Conservation (phyloP, 2,329 filamentous ascomycete genomes). For the Aspergillus sp. region DNA sequence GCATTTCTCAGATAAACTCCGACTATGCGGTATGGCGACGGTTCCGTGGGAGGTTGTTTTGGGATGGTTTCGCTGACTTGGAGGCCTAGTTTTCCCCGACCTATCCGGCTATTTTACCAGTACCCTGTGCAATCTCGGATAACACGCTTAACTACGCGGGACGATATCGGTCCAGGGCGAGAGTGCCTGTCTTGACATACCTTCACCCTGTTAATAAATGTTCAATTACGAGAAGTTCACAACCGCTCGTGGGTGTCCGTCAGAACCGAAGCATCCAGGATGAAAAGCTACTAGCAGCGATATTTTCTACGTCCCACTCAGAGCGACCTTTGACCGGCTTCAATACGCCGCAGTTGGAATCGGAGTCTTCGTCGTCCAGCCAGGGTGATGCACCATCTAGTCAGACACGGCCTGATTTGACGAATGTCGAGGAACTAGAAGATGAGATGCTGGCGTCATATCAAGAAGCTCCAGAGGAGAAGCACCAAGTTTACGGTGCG, state of each 20-base stretch:
- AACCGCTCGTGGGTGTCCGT: conserved; percentile 80
- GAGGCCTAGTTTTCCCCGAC: conserved; percentile 70
- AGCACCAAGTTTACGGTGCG: conserved; percentile 74
- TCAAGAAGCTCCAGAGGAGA: conserved; percentile 56
- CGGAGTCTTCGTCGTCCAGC: conserved; percentile 44
- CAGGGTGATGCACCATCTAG: conserved; percentile 39
- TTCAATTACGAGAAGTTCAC: conserved; percentile 90
- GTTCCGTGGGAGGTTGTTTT: neutral
- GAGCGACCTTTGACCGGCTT: conserved; percentile 38
- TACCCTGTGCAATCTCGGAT: conserved; percentile 89
- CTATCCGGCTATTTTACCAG: conserved; percentile 78
- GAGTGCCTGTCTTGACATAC: conserved; percentile 87
- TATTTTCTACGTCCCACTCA: conserved; percentile 70
- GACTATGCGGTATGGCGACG: conserved; percentile 61
- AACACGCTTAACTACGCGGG: conserved; percentile 92
- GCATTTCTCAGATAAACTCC: conserved; percentile 81
- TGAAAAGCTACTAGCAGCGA: conserved; percentile 86
- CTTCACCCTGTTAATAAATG: conserved; percentile 97
- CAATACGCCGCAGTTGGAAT: conserved; percentile 34
- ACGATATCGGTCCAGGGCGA: conserved; percentile 78
- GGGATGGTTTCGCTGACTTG: conserved; percentile 16
- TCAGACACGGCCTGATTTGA: conserved; percentile 47
- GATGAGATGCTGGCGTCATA: conserved; percentile 59
- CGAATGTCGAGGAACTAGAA: conserved; percentile 62
- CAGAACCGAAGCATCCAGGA: conserved; percentile 92